Base-by-base conservation (phyloP, 176 grass and related monocot genomes). In the Puccinellia tenuiflora region DNA sequence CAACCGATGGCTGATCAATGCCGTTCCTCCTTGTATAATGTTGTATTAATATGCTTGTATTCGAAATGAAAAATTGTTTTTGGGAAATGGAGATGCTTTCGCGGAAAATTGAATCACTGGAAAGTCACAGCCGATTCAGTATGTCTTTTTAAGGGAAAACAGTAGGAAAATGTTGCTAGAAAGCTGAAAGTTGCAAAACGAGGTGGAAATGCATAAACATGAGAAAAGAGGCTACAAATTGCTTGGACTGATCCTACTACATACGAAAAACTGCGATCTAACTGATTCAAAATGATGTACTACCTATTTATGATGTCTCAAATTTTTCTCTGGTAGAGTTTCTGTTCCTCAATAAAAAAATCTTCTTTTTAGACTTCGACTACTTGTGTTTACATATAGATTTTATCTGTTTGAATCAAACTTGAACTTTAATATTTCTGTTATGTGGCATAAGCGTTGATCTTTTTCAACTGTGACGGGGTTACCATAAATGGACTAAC, bases 371-470 rank as follows among this genome's bases (percentile, higher is more conserved):
- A 2, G 25, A 25, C 26, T 53, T 13, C 30, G 21, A 15, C 28
- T 22, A 14, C 51, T 24, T 63, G 42, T 25, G 57, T 60, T 59
- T 21, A 16, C 57, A 17, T 63, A 68, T 57, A 56, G 28, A 35
- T 7, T 82, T 73, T 33, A 75, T 22, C 22, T 80, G n/a, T 48
- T 84, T 3, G 42, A 84, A 56, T 88, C 68, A n/a, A 14, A 7
- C 45, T 26, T 42, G 4, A 82, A 73, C 35, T 55, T 74, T n/a
- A 47, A 52, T 53, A 38, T 69, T 55, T 69, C 21, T 81, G 15
- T 54, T 81, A 54, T 39, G 7, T 68, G 74, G 24, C 11, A 76
- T 59, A 40, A 70, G 17, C 9, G 9, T 87, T 24, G 42, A 71
- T 72, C 50, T 20, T 7, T 26, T 45, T 45, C 6, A 3, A 55